These are phyloP conservation scores for Vanrija pseudolonga DNA, from an alignment of 1,284 basidiomycete species.

Conservation along the genomic window DNA sequence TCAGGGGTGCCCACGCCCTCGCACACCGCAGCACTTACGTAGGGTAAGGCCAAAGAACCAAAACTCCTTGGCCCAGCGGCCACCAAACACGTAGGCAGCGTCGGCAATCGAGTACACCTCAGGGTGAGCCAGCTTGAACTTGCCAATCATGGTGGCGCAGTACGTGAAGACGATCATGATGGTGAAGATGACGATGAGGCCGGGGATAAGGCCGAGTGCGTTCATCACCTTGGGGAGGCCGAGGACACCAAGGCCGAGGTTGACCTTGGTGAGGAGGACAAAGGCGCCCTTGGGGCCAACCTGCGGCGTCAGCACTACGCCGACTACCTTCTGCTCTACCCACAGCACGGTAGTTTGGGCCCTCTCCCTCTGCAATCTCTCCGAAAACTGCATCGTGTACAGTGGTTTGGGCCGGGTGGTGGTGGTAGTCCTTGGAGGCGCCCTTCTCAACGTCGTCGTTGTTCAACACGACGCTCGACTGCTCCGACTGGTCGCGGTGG, in stretches of 20 bases:
- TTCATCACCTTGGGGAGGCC: slow-evolving; percentile 30
- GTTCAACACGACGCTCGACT: too few species aligned
- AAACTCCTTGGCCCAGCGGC: not conserved
- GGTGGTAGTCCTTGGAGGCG: too few species aligned
- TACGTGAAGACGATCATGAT: slow-evolving; percentile 26
- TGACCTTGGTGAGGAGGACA: slow-evolving; percentile 37
- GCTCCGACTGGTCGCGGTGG: too few species aligned
- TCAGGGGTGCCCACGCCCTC: too few species aligned
- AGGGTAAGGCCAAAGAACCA: slow-evolving; percentile 24
- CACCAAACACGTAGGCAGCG: slow-evolving; percentile 13
- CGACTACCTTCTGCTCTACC: slow-evolving; percentile 8
- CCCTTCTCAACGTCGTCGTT: too few species aligned
- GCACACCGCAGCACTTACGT: not conserved
- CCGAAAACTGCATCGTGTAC: slow-evolving; percentile 25
- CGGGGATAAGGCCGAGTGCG: slow-evolving; percentile 31
- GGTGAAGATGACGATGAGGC: slow-evolving; percentile 30
- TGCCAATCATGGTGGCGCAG: slow-evolving; percentile 11
- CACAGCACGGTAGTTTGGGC: slow-evolving; percentile 27
- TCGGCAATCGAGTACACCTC: slow-evolving; percentile 23
- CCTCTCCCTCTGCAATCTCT: slow-evolving; percentile 18
- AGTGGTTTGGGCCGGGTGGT: too few species aligned
- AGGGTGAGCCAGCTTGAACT: slow-evolving; percentile 23
- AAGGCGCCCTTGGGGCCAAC: slow-evolving; percentile 10
- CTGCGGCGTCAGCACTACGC: slow-evolving; percentile 2
- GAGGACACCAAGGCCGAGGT: slow-evolving; percentile 45